A percentile compares a stretch with the other conserved stretches of the same genome.
phyloP scores from a whole-genome alignment of 257 asterid species.

The Ilex asprella region DNA sequence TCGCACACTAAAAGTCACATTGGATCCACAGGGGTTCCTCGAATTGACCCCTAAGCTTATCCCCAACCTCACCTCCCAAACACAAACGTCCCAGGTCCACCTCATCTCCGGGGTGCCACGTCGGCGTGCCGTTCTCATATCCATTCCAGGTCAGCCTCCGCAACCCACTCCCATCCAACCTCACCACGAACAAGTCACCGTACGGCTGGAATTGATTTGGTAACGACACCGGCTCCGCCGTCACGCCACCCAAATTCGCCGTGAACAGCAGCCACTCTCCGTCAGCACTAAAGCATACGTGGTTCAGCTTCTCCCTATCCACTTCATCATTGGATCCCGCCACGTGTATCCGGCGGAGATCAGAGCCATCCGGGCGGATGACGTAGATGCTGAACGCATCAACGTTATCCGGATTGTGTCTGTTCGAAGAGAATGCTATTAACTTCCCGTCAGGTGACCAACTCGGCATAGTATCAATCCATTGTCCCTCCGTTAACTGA shows the following conservation, averaged over 20 bases:
- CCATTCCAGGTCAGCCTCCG: constrained; percentile 68
- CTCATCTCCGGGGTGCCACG: constrained; percentile 50
- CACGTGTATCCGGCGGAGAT: constrained; percentile 37
- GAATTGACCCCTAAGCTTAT: constrained; percentile 43
- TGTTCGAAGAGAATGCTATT: constrained; percentile 77
- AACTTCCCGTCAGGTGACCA: constrained; percentile 79
- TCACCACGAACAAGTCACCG: constrained; percentile 63
- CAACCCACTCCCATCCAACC: constrained; percentile 70
- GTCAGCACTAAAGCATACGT: constrained; percentile 72
- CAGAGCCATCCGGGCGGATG: constrained; percentile 48
- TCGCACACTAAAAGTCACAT: constrained; percentile 26
- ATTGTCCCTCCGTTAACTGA: constrained; percentile 59
- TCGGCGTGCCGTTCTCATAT: constrained; percentile 77
- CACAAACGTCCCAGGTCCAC: constrained; percentile 17
- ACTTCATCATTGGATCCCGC: constrained; percentile 32
- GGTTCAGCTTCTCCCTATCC: constrained; percentile 66
- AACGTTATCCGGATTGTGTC: constrained; percentile 45
- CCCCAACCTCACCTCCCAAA: constrained; percentile 23
- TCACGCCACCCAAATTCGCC: constrained; percentile 62
- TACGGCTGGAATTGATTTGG: constrained; percentile 90
- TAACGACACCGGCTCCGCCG: constrained; percentile 62
- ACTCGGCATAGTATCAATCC: constrained; percentile 92
- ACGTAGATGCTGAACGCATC: constrained; percentile 51
- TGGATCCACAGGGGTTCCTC: constrained; percentile 64
- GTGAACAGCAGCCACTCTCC: constrained; percentile 73